A percentile compares a stretch with the other conserved stretches of the same genome.
Conservation (phyloP, 805 yeast genomes). For the Henningerozyma blattae region DNA sequence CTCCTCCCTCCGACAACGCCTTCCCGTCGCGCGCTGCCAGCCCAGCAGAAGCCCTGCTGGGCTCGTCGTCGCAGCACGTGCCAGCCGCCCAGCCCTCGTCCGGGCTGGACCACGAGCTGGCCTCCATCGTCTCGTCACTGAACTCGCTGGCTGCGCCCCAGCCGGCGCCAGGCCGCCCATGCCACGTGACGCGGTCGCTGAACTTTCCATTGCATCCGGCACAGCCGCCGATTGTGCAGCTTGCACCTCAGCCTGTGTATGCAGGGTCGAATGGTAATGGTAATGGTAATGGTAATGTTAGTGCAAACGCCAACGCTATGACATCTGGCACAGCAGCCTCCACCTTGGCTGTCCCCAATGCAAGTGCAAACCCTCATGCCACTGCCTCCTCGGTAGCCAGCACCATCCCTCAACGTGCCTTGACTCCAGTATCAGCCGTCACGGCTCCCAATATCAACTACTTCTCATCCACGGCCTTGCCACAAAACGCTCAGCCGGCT, state of each 20-base stretch:
- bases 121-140: background rate
- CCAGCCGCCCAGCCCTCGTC: background rate
- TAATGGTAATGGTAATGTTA: too few species aligned
- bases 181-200: background rate
- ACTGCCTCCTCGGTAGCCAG: too few species aligned
- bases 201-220: background rate
- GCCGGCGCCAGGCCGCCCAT: background rate
- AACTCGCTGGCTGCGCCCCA: background rate
- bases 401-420: background rate
- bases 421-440: background rate
- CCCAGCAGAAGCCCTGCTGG: background rate
- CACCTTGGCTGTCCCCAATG: too few species aligned
- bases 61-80: background rate
- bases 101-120: background rate
- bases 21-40: too few species aligned
- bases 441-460: background rate
- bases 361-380: too few species aligned
- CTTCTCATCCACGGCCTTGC: background rate
- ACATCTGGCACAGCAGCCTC: too few species aligned
- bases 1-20: too few species aligned
- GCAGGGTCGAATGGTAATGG: too few species aligned
- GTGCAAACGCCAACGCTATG: too few species aligned
- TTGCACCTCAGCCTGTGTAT: background rate
- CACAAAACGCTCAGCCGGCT: background rate
- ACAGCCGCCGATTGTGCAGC: background rate